Evolutionary conservation across 1,284 basidiomycete species (phyloP).

Genomic region (Apiotrichum laibachii): DNA sequence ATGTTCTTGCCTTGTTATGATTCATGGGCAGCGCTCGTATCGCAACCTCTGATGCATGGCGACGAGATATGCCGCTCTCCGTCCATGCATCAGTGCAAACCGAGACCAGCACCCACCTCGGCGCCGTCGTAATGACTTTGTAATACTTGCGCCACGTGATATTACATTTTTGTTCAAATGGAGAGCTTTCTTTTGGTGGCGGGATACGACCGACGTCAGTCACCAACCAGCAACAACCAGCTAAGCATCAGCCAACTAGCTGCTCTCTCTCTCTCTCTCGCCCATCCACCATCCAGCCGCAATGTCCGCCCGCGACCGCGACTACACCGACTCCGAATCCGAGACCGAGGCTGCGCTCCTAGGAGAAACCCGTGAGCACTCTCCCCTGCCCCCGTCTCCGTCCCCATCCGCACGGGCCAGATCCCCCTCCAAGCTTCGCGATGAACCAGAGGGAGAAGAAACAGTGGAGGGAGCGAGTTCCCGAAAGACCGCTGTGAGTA

Average conservation of each 20-base stretch:
- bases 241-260: neutral
- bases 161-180: no score
- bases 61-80: no score
- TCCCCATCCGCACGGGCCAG: neutral
- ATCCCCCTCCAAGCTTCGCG: neutral
- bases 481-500: neutral
- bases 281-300: constrained; percentile 5
- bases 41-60: no score
- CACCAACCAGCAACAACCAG: no score
- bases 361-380: constrained; percentile 4
- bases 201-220: no score
- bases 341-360: constrained; percentile 15
- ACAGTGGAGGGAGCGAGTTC: no score
- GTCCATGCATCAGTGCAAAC: no score
- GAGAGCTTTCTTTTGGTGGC: no score
- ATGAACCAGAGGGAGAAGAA: neutral
- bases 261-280: neutral
- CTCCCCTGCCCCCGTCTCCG: constrained; percentile 1
- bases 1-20: neutral
- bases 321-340: constrained; percentile 35
- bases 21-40: no score
- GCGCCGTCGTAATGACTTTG: no score
- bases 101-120: no score
- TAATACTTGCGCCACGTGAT: no score
- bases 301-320: constrained; percentile 25